Conservation (phyloP, 2,329 filamentous ascomycete species). For the Calonectria multiphialidica region DNA sequence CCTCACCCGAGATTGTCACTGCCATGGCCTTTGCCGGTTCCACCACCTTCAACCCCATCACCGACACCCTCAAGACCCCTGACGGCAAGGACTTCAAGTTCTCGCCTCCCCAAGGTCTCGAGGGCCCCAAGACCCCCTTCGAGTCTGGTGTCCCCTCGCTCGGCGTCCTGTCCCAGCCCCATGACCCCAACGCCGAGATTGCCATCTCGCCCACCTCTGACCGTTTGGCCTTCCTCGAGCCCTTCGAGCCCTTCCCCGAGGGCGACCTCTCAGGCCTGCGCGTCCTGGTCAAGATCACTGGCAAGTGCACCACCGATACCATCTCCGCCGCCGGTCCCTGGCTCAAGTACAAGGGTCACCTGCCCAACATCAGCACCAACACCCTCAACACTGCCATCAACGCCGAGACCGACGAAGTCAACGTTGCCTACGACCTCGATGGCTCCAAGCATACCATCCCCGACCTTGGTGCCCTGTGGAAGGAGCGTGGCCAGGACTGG, state of each 20-base stretch:
- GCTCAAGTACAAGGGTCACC: conserved; percentile 99
- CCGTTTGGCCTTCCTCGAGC: conserved; percentile 90
- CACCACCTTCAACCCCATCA: conserved; percentile 96
- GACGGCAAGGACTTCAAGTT: conserved; percentile 89
- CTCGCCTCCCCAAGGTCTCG: conserved; percentile 78
- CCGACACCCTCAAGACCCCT: conserved; percentile 84
- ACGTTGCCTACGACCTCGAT: conserved; percentile 89
- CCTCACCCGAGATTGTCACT: conserved; percentile 95
- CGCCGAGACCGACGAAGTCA: conserved; percentile 91
- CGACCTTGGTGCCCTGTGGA: conserved; percentile 88
- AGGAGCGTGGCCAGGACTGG: conserved; percentile 81
- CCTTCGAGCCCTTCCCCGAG: conserved; percentile 86
- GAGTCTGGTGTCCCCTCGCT: conserved; percentile 82
- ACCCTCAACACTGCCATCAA: conserved; percentile 96
- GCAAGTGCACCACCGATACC: conserved; percentile 97
- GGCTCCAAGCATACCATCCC: conserved; percentile 84
- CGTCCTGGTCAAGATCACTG: conserved; percentile 95
- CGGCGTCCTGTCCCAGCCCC: conserved; percentile 77
- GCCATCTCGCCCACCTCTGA: conserved; percentile 89
- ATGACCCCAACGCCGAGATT: conserved; percentile 78
- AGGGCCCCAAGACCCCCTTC: conserved; percentile 75
- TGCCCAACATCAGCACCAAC: conserved; percentile 98
- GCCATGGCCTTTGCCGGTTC: conserved; percentile 93
- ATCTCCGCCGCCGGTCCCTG: conserved; percentile 95
- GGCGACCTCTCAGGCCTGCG: conserved; percentile 81